Conservation (phyloP, 164 flowering plant genomes). For the Stephania japonica region DNA sequence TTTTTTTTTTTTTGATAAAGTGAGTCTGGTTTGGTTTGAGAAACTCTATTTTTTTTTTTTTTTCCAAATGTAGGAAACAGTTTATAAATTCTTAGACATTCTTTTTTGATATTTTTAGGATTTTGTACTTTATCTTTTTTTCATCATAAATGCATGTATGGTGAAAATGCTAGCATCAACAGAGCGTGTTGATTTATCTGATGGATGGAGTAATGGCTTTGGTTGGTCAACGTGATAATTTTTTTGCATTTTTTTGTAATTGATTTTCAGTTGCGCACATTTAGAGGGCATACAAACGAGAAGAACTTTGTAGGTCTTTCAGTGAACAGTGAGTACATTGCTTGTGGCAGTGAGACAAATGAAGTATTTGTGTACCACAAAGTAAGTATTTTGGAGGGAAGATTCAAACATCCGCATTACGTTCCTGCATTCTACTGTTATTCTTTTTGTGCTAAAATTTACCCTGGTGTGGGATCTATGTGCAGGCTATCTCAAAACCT, state of each 20-base stretch:
- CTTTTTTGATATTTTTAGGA: background rate
- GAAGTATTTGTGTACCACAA: slow-evolving; percentile 94
- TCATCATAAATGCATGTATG: background rate
- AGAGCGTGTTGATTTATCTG: background rate
- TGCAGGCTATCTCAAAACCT: slow-evolving; percentile 87
- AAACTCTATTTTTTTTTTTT: background rate
- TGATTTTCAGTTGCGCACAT: slow-evolving; percentile 63
- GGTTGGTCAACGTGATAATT: too few species aligned
- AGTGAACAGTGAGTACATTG: slow-evolving; percentile 80
- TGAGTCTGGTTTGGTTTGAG: background rate
- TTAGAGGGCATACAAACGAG: slow-evolving; percentile 91
- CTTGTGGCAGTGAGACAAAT: slow-evolving; percentile 97
- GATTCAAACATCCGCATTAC: background rate
- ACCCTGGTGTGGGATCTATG: background rate
- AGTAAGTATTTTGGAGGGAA: slow-evolving; percentile 32
- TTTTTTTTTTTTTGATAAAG: background rate
- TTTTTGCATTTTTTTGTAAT: background rate
- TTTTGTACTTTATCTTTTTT: background rate
- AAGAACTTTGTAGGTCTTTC: slow-evolving; percentile 94
- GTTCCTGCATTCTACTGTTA: background rate
- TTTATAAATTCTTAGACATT: background rate
- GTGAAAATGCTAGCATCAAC: background rate
- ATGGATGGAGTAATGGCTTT: too few species aligned
- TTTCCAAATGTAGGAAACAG: background rate
- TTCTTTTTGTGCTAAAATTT: background rate